Conservation (phyloP, 257 asterid species). For the Leptodermis oblonga region DNA sequence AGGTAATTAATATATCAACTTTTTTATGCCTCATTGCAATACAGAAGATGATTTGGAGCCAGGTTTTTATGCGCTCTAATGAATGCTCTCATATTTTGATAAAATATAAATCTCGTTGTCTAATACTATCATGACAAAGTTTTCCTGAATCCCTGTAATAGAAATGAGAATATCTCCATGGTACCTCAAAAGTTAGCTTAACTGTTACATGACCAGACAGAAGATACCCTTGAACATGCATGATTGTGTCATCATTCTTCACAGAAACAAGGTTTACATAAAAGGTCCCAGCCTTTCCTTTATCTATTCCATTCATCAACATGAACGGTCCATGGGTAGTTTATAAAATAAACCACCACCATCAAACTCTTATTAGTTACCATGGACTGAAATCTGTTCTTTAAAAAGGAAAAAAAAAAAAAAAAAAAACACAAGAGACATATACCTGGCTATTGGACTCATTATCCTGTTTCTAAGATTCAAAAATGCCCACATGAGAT, state of each 20-base stretch:
- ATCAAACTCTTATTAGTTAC: conserved; percentile 12
- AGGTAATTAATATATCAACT: conserved; percentile 23
- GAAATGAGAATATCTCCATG: neutral
- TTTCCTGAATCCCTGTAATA: neutral
- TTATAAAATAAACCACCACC: neutral
- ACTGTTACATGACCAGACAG: conserved; percentile 9
- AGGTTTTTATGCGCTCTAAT: neutral
- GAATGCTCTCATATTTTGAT: neutral
- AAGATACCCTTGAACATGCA: neutral
- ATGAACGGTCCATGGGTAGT: neutral
- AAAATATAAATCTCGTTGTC: too few relatives aligned
- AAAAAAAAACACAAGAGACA: conserved; percentile 2
- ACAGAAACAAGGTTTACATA: neutral
- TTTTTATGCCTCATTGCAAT: neutral
- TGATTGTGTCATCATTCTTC: conserved; percentile 9
- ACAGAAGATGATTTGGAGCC: neutral
- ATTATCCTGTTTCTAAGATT: conserved; percentile 28
- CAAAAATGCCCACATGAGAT: conserved; percentile 35
- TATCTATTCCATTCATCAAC: neutral
- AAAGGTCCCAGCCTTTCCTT: neutral
- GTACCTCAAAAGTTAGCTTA: neutral
- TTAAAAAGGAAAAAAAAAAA: too few relatives aligned
- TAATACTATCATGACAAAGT: neutral
- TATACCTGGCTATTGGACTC: conserved; percentile 16
- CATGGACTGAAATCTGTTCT: too few relatives aligned